These are phyloP conservation scores for Eragrostis nindensis DNA, from an alignment of 176 grass and related monocot species.

Conservation along the genomic window DNA sequence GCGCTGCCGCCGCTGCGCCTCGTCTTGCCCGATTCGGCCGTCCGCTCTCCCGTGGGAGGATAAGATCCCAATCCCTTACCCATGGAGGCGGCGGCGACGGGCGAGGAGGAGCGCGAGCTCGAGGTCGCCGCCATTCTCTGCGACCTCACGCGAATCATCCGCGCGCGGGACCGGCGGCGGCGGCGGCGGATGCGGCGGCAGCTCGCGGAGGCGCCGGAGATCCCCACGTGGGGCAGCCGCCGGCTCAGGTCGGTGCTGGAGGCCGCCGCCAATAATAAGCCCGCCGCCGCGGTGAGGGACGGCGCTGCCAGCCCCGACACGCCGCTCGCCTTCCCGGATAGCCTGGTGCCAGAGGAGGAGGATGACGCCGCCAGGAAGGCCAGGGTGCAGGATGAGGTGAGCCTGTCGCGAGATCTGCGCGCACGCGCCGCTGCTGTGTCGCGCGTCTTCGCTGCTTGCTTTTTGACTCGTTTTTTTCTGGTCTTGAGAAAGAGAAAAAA, in stretches of 20 bases:
- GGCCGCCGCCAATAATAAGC: not conserved
- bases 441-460: not conserved
- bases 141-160: slow-evolving; percentile 7
- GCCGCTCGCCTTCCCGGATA: slow-evolving; percentile 46
- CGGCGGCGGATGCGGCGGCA: not conserved
- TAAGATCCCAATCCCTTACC: not conserved
- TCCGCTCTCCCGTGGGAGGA: not conserved
- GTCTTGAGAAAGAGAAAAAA: not conserved
- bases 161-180: slow-evolving; percentile 4
- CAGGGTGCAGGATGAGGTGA: slow-evolving; percentile 27
- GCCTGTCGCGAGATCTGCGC: slow-evolving; percentile 36
- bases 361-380: not conserved
- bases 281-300: not conserved
- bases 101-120: slow-evolving; percentile 11
- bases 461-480: not conserved
- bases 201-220: not conserved
- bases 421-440: not conserved
- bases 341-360: not conserved
- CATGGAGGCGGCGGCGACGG: slow-evolving; percentile 4
- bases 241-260: slow-evolving; percentile 9
- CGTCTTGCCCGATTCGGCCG: not conserved
- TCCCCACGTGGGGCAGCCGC: slow-evolving; percentile 44
- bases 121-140: slow-evolving; percentile 51
- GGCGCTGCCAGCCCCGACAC: slow-evolving; percentile 58
- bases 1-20: not conserved